Conservation (phyloP, 805 yeast species). For the Spathaspora hagerdaliae region DNA sequence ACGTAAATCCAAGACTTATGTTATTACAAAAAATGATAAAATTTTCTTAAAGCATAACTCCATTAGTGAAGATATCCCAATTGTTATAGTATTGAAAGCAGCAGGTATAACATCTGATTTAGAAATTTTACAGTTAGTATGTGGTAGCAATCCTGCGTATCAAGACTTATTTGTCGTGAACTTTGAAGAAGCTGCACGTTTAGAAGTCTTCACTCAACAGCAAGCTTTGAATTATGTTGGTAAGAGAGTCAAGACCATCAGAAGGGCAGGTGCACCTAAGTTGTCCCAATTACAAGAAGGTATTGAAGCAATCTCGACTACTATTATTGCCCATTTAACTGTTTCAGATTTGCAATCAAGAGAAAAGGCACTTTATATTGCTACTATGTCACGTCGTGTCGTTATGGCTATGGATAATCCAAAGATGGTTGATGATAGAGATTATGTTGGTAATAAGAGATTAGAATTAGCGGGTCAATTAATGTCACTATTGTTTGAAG, state of each 20-base stretch:
- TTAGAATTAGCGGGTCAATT: slow-evolving; percentile 96
- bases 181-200: slow-evolving; percentile 86
- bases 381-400: slow-evolving; percentile 95
- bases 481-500: slow-evolving; percentile 92
- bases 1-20: slow-evolving; percentile 95
- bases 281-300: slow-evolving; percentile 86
- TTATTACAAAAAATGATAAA: slow-evolving; percentile 83
- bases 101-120: slow-evolving; percentile 91
- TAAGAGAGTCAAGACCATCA: slow-evolving; percentile 82
- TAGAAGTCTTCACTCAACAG: slow-evolving; percentile 84
- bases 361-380: slow-evolving; percentile 90
- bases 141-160: slow-evolving; percentile 83
- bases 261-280: slow-evolving; percentile 82
- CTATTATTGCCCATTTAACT: slow-evolving; percentile 91
- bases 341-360: slow-evolving; percentile 82
- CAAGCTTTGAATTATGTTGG: slow-evolving; percentile 94
- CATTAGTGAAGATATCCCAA: slow-evolving; percentile 91
- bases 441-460: slow-evolving; percentile 97
- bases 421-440: slow-evolving; percentile 95
- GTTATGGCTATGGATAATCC: slow-evolving; percentile 94
- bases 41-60: slow-evolving; percentile 94
- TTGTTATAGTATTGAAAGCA: slow-evolving; percentile 88
- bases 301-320: slow-evolving; percentile 92
- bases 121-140: slow-evolving; percentile 89
- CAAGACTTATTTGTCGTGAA: slow-evolving; percentile 92